Evolutionary conservation across 345 rosid species (phyloP).

Genomic region (Pugionium dolabratum): DNA sequence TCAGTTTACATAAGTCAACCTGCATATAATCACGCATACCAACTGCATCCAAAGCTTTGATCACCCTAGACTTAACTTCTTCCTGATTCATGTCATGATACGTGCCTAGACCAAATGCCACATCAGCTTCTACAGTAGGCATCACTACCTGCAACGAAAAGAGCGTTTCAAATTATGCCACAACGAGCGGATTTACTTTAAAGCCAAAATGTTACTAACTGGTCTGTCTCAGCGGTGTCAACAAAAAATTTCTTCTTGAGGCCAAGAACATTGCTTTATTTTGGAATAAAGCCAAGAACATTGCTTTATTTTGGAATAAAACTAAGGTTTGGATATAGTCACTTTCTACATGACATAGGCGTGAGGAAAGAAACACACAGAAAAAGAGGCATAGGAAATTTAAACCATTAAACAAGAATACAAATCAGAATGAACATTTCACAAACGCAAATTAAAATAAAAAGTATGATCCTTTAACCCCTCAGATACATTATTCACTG

Average conservation of each 20-base stretch:
- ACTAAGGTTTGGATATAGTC: neutral
- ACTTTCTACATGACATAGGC: neutral
- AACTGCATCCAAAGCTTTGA: slow-evolving; percentile 69
- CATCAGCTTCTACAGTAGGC: slow-evolving; percentile 97
- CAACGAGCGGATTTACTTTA: neutral
- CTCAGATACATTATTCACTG: neutral
- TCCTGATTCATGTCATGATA: slow-evolving; percentile 49
- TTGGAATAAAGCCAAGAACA: neutral
- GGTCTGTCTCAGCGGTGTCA: neutral
- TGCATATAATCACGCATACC: slow-evolving; percentile 70
- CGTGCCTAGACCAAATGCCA: slow-evolving; percentile 91
- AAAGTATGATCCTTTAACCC: slow-evolving; percentile 17
- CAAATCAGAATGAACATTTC: neutral
- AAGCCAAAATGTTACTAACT: neutral
- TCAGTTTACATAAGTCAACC: slow-evolving; percentile 15
- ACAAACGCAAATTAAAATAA: neutral
- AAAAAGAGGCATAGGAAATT: neutral
- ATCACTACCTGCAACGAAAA: slow-evolving; percentile 69
- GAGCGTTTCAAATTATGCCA: slow-evolving; percentile 6
- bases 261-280: slow-evolving; percentile 3
- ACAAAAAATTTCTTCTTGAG: neutral
- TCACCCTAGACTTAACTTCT: slow-evolving; percentile 67
- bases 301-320: neutral
- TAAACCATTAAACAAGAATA: slow-evolving; percentile 2
- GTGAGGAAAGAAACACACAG: neutral